A percentile compares a stretch with the other conserved stretches of the same genome.
phyloP scores from a whole-genome alignment of 2,329 filamentous ascomycete genomes.

The Venturia carpophila region DNA sequence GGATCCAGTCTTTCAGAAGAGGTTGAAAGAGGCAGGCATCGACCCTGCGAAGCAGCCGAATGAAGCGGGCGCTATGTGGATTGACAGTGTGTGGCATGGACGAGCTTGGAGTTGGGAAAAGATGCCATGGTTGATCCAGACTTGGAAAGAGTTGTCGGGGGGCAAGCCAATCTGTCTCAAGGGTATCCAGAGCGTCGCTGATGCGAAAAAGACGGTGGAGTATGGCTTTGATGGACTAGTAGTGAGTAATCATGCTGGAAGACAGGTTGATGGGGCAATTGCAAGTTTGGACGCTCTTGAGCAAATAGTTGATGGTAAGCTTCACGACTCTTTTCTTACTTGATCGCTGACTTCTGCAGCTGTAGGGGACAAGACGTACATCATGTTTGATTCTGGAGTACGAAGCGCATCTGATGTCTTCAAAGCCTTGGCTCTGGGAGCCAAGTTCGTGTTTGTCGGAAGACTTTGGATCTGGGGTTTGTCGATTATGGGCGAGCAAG shows the following conservation, averaged over 20 bases:
- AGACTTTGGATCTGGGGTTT: constrained; percentile 54
- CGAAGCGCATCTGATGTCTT: constrained; percentile 50
- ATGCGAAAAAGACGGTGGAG: constrained; percentile 54
- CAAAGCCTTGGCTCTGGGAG: constrained; percentile 54
- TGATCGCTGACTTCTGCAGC: constrained; percentile 26
- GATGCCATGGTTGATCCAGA: constrained; percentile 54
- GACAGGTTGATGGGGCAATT: constrained; percentile 51
- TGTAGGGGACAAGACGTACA: constrained; percentile 43
- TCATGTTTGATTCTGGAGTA: constrained; percentile 55
- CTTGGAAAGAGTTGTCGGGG: constrained; percentile 47
- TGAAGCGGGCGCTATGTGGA: constrained; percentile 53
- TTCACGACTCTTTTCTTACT: not conserved
- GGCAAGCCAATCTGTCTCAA: constrained; percentile 57
- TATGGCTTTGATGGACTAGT: constrained; percentile 59
- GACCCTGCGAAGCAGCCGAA: constrained; percentile 46
- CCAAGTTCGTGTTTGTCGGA: constrained; percentile 55
- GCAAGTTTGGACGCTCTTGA: constrained; percentile 53
- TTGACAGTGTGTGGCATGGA: constrained; percentile 58
- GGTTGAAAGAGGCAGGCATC: constrained; percentile 45
- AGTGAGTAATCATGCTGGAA: constrained; percentile 62
- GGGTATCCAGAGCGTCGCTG: constrained; percentile 59
- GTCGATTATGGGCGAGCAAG: constrained; percentile 52
- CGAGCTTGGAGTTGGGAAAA: constrained; percentile 58
- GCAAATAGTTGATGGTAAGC: constrained; percentile 44
- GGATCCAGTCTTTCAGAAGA: constrained; percentile 52